phyloP scores from a whole-genome alignment of 169 alveolate species.

The Perkinsus olseni region DNA sequence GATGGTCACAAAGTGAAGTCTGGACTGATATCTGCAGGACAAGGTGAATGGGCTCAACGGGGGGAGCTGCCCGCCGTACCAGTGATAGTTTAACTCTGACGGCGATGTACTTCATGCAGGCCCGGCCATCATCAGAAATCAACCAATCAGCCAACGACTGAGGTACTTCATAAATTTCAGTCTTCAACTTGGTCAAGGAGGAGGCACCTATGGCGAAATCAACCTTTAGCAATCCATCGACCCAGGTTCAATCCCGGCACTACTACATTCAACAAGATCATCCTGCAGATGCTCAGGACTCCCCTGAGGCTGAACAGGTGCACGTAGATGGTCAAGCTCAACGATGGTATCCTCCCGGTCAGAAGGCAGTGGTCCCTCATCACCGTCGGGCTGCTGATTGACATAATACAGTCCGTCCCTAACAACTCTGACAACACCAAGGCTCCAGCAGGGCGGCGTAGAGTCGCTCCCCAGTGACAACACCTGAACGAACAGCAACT shows the following conservation, averaged over 20 bases:
- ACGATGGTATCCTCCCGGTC: no score
- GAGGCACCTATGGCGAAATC: background rate
- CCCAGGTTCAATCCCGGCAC: background rate
- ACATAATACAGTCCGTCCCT: background rate
- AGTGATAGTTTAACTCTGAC: background rate
- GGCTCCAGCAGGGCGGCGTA: background rate
- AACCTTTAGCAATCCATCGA: background rate
- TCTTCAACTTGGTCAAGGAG: background rate
- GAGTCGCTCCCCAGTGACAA: background rate
- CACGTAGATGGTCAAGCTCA: no score
- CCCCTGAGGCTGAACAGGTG: no score
- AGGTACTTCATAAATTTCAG: background rate
- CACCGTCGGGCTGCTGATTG: background rate
- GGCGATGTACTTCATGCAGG: background rate
- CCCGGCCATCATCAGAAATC: background rate
- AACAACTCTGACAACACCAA: background rate
- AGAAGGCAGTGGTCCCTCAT: background rate
- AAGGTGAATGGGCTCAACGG: background rate
- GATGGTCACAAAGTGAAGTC: background rate
- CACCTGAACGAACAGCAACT: background rate
- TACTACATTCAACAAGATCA: background rate
- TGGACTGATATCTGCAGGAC: background rate
- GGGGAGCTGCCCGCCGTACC: background rate
- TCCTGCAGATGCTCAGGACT: no score
- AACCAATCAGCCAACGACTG: background rate